Evolutionary conservation across 768 basidiomycete genomes (phyloP).

Genomic region (Kwoniella dendrophila): DNA sequence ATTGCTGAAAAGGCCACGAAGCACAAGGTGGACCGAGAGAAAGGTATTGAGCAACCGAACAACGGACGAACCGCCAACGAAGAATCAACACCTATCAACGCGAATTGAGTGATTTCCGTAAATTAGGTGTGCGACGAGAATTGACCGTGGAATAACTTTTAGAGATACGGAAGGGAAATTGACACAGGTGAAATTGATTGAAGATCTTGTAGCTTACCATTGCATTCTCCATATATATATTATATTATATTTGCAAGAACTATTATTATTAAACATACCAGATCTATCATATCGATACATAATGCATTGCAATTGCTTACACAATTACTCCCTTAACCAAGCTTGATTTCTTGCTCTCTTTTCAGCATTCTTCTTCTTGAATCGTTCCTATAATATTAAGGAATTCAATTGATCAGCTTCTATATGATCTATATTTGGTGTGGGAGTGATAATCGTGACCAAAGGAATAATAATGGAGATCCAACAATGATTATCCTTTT

Average conservation of each 20-base stretch:
- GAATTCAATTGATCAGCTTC: not conserved
- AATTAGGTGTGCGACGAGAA: not conserved
- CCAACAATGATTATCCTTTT: too few relatives aligned
- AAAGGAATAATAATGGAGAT: too few relatives aligned
- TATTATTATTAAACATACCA: too few relatives aligned
- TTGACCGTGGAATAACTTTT: too few relatives aligned
- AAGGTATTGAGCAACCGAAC: not conserved
- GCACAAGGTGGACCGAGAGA: not conserved
- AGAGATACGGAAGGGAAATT: not conserved
- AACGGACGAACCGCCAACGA: too few relatives aligned
- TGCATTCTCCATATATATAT: too few relatives aligned
- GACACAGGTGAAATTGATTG: too few relatives aligned
- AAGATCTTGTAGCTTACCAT: too few relatives aligned
- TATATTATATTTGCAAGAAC: too few relatives aligned
- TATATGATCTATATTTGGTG: not conserved
- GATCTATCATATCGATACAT: too few relatives aligned
- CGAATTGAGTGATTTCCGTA: not conserved
- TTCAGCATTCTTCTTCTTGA: constrained; percentile 50
- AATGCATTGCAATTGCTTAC: too few relatives aligned
- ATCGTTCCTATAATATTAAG: constrained; percentile 42
- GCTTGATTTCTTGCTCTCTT: constrained; percentile 46
- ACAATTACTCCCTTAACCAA: constrained; percentile 50
- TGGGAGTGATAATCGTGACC: not conserved
- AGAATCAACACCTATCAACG: too few relatives aligned
- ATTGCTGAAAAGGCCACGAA: not conserved